Evolutionary conservation across 805 yeast species (phyloP).

Genomic region (Barnettozyma vustinii): DNA sequence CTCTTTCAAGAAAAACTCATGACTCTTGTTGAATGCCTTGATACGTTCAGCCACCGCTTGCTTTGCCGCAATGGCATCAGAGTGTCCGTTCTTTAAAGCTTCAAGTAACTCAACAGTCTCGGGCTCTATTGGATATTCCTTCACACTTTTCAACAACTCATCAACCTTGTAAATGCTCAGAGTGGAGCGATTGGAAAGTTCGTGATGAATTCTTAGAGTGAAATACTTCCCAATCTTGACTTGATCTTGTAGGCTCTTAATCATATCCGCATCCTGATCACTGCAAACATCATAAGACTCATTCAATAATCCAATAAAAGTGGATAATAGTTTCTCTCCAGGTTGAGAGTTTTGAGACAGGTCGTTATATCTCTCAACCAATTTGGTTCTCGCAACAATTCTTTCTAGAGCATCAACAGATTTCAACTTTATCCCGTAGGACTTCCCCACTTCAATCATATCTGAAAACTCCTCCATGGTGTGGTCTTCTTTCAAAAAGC

Average conservation of each 20-base stretch:
- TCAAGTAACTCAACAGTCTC: slow-evolving; percentile 13
- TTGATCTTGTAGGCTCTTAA: slow-evolving; percentile 9
- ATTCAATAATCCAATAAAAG: slow-evolving; percentile 19
- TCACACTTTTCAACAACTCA: slow-evolving; percentile 8
- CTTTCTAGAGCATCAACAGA: slow-evolving; percentile 38
- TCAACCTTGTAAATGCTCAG: slow-evolving; percentile 8
- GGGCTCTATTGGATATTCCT: slow-evolving; percentile 22
- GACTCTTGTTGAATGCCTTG: neutral
- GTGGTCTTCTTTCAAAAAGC: slow-evolving; percentile 31
- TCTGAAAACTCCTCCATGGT: slow-evolving; percentile 42
- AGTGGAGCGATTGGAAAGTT: neutral
- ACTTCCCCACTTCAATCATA: slow-evolving; percentile 50
- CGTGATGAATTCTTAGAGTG: slow-evolving; percentile 9
- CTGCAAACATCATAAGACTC: slow-evolving; percentile 25
- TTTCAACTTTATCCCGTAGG: slow-evolving; percentile 53
- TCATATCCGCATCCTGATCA: slow-evolving; percentile 14
- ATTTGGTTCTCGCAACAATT: slow-evolving; percentile 32
- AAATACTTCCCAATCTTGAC: slow-evolving; percentile 15
- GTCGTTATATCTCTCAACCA: slow-evolving; percentile 31
- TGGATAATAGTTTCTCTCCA: slow-evolving; percentile 10
- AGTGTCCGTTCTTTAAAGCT: slow-evolving; percentile 12
- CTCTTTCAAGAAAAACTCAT: slow-evolving; percentile 1
- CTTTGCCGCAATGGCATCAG: slow-evolving; percentile 10
- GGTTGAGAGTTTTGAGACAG: slow-evolving; percentile 9
- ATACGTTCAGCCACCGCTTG: neutral